Evolutionary conservation across 1,284 basidiomycete genomes (phyloP).

Genomic region (Phlebopus sp.): DNA sequence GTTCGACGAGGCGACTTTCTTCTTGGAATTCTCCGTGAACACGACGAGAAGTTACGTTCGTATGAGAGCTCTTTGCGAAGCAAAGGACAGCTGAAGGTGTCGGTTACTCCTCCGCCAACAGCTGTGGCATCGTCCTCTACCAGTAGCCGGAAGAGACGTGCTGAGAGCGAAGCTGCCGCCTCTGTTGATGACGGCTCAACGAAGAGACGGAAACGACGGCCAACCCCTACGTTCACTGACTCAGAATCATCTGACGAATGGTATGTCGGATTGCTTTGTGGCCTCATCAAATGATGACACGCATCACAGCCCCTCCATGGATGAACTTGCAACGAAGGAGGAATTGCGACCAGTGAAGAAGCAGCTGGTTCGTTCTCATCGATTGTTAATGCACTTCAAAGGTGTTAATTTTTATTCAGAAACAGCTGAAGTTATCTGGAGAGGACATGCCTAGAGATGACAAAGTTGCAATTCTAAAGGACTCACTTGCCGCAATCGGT

Average conservation of each 20-base stretch:
- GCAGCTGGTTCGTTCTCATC: constrained; percentile 67
- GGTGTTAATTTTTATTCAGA: constrained; percentile 46
- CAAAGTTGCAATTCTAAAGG: constrained; percentile 94
- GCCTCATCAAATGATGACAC: not conserved
- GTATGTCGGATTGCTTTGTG: constrained; percentile 41
- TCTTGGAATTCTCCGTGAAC: constrained; percentile 84
- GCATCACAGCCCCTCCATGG: constrained; percentile 82
- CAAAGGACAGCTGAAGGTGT: constrained; percentile 63
- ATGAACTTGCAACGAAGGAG: constrained; percentile 93
- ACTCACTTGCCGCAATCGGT: constrained; percentile 93
- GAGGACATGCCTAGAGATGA: constrained; percentile 91
- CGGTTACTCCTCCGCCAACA: constrained; percentile 67
- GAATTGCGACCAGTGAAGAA: constrained; percentile 95
- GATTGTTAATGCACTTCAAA: not conserved
- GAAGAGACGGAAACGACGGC: constrained; percentile 80
- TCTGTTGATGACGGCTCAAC: constrained; percentile 67
- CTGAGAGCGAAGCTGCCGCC: constrained; percentile 78
- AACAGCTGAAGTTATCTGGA: constrained; percentile 91
- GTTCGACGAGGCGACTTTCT: constrained; percentile 97
- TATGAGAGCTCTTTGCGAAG: constrained; percentile 72
- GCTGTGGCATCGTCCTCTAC: constrained; percentile 64
- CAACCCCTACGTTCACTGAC: constrained; percentile 90
- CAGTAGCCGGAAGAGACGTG: constrained; percentile 61
- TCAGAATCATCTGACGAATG: constrained; percentile 87
- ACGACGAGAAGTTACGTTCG: constrained; percentile 87